Base-by-base conservation (phyloP, 495 filamentous ascomycete genomes). In the Penicillium robsamsonii region DNA sequence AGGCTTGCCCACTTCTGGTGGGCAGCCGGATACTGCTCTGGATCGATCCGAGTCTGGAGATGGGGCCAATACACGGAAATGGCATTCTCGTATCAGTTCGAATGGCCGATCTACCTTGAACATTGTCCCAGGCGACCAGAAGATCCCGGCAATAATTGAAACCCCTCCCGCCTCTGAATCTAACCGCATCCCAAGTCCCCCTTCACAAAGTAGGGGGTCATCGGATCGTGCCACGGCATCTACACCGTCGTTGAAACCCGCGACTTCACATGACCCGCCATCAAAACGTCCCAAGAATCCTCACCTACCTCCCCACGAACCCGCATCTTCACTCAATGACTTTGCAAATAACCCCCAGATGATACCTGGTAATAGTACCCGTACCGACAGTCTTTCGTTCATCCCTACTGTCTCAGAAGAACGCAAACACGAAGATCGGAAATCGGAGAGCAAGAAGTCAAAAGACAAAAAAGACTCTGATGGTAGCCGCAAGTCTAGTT, bases 311-410 rank as follows among this genome's bases (percentile, higher is more conserved):
- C 54, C 56, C 4, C 72, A 70, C 44, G 72, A 77, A 11, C 59
- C 57, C 7, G 53, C 66, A 3, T 55, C 63, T 7, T 68, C 66
- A 1, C 63, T 77, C 4, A 69, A 70, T 43, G 72, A 75, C 3
- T 68, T 77, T 41, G 70, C 69, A 58, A 74, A 62, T 50, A 70
- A 58, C 25, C 71, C 70, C 2, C 68, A 75, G 55, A 78, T 84
- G 25, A 70, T 93, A 1, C 86, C 89, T 11, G 91, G 87, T 18
- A 88, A 85, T 60, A 84, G 75, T 41, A 85, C 80, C 0, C 81
- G 87, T 17, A 96, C 89, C 2, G 90, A 92, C 66, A 86, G 78
- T 53, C 77, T 95, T 13, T 92, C 90, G 1, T 90, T 92, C 64
- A 91, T 95, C 46, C 92, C 92, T 3, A 95, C 88, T 1, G 75